Conservation (phyloP, 2,329 filamentous ascomycete species). For the Fusarium concolor region DNA sequence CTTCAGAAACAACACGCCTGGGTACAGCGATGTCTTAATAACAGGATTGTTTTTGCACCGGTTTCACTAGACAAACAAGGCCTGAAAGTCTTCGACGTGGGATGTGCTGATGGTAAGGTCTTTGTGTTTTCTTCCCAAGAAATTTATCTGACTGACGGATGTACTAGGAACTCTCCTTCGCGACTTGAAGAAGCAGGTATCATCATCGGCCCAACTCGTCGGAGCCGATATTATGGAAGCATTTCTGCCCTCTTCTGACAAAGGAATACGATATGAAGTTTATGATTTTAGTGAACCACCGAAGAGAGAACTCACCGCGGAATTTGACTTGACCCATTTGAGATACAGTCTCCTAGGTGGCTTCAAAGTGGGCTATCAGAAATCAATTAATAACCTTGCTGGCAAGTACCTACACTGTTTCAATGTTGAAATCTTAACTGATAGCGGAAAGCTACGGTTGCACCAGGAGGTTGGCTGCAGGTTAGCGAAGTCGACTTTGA, state of each 20-base stretch:
- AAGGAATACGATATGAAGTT: not conserved
- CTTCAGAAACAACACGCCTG: slow-evolving; percentile 25
- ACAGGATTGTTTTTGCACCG: slow-evolving; percentile 16
- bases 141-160: rapidly evolving
- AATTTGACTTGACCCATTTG: slow-evolving; percentile 16
- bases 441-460: not conserved
- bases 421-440: not conserved
- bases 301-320: not conserved
- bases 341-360: slow-evolving; percentile 14
- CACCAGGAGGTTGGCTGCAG: slow-evolving; percentile 21
- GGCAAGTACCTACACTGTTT: not conserved
- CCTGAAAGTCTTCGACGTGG: slow-evolving; percentile 16
- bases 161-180: slow-evolving; percentile 10
- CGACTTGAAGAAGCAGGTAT: slow-evolving; percentile 13
- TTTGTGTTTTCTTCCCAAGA: too few species aligned
- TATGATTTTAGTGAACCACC: slow-evolving; percentile 14
- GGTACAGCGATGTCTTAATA: slow-evolving; percentile 20
- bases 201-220: slow-evolving; percentile 22
- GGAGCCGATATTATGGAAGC: slow-evolving; percentile 22
- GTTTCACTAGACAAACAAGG: not conserved
- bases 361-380: slow-evolving; percentile 2
- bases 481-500: slow-evolving; percentile 26
- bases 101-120: slow-evolving; percentile 32
- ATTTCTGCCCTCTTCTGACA: slow-evolving; percentile 7
- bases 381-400: not conserved